A percentile compares a stretch with the other conserved stretches of the same genome.
These are phyloP conservation scores for Abortiporus biennis DNA, from an alignment of 1,284 basidiomycete genomes.

Conservation along the genomic window DNA sequence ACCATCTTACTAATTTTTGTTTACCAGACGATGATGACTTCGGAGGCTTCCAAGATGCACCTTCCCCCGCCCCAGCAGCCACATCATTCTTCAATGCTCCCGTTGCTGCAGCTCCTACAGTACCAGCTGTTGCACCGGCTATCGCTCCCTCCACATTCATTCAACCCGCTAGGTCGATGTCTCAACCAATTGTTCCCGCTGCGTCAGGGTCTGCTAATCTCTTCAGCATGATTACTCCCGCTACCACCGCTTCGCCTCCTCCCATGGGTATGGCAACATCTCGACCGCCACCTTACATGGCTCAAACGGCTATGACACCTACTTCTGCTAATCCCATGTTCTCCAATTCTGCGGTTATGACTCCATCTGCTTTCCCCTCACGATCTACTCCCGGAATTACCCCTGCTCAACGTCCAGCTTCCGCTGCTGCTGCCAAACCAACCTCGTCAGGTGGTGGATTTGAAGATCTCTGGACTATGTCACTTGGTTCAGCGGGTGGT, in stretches of 20 bases:
- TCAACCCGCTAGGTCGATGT: constrained; percentile 12
- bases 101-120: constrained; percentile 10
- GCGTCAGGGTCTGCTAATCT: constrained; percentile 14
- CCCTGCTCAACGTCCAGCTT: constrained; percentile 13
- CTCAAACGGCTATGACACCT: constrained; percentile 5
- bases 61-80: constrained; percentile 35
- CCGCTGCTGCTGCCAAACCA: constrained; percentile 22
- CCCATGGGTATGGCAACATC: constrained; percentile 10
- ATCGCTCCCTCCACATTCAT: constrained; percentile 12
- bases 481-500: constrained; percentile 36
- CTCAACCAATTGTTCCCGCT: constrained; percentile 10
- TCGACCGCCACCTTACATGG: constrained; percentile 14
- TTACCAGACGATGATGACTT: constrained; percentile 71
- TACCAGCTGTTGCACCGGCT: neutral
- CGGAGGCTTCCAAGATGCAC: constrained; percentile 85
- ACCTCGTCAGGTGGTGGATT: constrained; percentile 48
- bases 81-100: constrained; percentile 26
- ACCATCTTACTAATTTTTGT: constrained; percentile 16
- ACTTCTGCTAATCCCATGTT: constrained; percentile 3
- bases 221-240: constrained; percentile 18
- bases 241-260: constrained; percentile 11
- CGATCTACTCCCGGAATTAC: constrained; percentile 16
- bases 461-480: constrained; percentile 89
- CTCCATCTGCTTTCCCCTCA: constrained; percentile 8
- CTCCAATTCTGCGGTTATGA: constrained; percentile 9